phyloP scores from a whole-genome alignment of 1,284 basidiomycete genomes.

The Cryptococcus sp. region DNA sequence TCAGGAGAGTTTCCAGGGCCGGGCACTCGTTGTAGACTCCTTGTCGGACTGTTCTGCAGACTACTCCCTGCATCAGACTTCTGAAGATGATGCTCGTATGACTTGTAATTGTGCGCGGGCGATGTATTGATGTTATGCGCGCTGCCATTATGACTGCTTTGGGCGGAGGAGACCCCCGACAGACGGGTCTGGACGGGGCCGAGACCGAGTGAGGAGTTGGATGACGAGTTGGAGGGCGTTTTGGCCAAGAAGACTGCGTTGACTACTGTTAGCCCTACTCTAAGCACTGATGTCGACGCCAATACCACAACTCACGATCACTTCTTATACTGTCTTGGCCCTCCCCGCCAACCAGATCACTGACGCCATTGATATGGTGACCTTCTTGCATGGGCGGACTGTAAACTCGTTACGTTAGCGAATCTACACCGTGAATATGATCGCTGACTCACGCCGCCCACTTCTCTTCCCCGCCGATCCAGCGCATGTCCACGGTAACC shows the following conservation, averaged over 20 bases:
- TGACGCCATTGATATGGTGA: conserved; percentile 39
- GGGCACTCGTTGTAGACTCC: not conserved
- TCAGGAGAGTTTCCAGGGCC: no score
- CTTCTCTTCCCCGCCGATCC: conserved; percentile 41
- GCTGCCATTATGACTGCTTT: conserved; percentile 6
- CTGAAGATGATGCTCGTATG: conserved; percentile 36
- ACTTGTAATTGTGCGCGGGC: conserved; percentile 27
- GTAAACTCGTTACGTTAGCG: not conserved
- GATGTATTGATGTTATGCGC: conserved; percentile 15
- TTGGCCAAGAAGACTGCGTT: conserved; percentile 27
- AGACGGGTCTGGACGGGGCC: conserved; percentile 18
- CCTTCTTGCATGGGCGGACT: conserved; percentile 46
- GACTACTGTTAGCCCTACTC: not conserved
- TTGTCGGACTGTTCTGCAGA: not conserved
- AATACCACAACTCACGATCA: conserved; percentile 28
- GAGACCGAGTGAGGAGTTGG: conserved; percentile 21
- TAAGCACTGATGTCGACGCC: no score
- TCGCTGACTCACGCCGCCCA: conserved; percentile 40
- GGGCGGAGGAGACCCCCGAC: conserved; percentile 14
- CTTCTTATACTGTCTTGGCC: conserved; percentile 15
- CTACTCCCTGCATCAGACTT: not conserved
- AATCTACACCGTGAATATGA: conserved; percentile 2
- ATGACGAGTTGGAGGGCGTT: conserved; percentile 33
- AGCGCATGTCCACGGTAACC: conserved; percentile 49
- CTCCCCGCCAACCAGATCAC: conserved; percentile 31